These are phyloP conservation scores for Globisporangium perplexum DNA, from an alignment of 352 stramenopile species.

Conservation along the genomic window DNA sequence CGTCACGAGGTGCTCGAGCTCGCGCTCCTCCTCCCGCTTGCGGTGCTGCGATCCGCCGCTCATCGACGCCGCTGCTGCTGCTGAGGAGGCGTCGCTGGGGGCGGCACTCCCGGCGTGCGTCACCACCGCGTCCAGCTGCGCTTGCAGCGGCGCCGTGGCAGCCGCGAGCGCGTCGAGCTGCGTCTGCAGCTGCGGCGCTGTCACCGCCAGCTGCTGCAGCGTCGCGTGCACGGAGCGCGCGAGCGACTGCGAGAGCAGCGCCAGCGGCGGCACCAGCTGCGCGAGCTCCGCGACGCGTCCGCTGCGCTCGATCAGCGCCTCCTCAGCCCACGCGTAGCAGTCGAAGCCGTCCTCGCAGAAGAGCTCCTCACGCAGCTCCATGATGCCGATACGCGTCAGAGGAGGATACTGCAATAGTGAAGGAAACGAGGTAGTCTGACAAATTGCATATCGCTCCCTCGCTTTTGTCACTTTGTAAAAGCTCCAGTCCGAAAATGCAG, in stretches of 20 bases:
- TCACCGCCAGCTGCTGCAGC: slow-evolving; percentile 53
- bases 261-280: slow-evolving; percentile 47
- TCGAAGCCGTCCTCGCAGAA: slow-evolving; percentile 51
- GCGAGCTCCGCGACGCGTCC: slow-evolving; percentile 25
- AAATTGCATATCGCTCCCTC: too few species aligned
- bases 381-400: not conserved
- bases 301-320: slow-evolving; percentile 35
- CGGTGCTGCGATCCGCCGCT: slow-evolving; percentile 8
- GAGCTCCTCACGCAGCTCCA: slow-evolving; percentile 35
- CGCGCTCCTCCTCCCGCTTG: slow-evolving; percentile 22
- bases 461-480: too few species aligned
- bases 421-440: too few species aligned
- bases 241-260: slow-evolving; percentile 56
- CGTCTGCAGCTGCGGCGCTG: slow-evolving; percentile 41
- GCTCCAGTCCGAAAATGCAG: too few species aligned
- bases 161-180: slow-evolving; percentile 45
- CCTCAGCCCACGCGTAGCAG: slow-evolving; percentile 66
- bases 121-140: slow-evolving; percentile 37
- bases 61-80: not conserved
- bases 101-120: slow-evolving; percentile 17
- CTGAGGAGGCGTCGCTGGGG: slow-evolving; percentile 1
- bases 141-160: slow-evolving; percentile 29
- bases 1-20: slow-evolving; percentile 49
- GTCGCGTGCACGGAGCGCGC: slow-evolving; percentile 45
- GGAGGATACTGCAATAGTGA: too few species aligned